Conservation (phyloP, 106 monocot species). For the Allium cepa region DNA sequence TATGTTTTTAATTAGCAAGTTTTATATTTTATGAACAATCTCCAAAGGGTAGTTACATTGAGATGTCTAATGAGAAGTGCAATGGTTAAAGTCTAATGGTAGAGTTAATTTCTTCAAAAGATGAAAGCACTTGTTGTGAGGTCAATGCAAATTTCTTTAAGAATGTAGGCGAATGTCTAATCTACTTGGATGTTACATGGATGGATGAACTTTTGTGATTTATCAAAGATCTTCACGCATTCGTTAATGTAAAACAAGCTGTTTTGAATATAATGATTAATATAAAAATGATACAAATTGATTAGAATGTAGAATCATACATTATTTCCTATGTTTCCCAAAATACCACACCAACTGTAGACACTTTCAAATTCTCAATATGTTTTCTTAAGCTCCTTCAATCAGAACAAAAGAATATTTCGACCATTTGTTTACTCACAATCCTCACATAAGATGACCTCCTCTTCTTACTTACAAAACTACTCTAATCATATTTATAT, state of each 20-base stretch:
- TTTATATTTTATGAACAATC: background rate
- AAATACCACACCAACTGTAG: conserved; percentile 93
- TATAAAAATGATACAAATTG: background rate
- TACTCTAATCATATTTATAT: conserved; percentile 18
- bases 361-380: conserved; percentile 84
- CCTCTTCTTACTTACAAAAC: conserved; percentile 21
- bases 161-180: background rate
- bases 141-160: background rate
- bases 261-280: background rate
- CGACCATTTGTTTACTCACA: conserved; percentile 94
- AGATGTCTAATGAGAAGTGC: no score
- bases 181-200: background rate
- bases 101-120: no score
- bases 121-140: background rate
- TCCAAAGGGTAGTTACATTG: no score
- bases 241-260: no score
- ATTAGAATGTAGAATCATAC: conserved; percentile 6
- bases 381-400: conserved; percentile 52
- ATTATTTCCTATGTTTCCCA: conserved; percentile 98
- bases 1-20: background rate
- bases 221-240: background rate
- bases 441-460: conserved; percentile 63
- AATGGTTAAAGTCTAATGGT: no score
- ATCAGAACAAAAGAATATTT: conserved; percentile 71
- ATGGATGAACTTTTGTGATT: background rate